Percentiles rank a stretch among this genome's conserved stretches.
phyloP scores from a whole-genome alignment of 2,329 filamentous ascomycete species.

The Botrytis squamosa region DNA sequence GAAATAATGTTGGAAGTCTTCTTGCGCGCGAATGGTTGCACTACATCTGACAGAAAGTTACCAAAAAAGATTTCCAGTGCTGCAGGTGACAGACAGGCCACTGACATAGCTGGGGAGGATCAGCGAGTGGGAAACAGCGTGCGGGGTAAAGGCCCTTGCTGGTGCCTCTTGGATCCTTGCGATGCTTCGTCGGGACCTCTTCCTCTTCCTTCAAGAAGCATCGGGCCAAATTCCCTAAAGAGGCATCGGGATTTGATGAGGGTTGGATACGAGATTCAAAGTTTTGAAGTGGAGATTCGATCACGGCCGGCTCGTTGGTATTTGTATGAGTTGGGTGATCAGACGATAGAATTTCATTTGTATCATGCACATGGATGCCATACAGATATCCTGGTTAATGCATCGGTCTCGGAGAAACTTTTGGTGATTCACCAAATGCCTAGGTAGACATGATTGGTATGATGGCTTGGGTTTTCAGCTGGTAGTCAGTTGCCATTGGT shows the following conservation, averaged over 20 bases:
- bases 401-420: neutral
- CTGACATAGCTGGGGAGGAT: neutral
- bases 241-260: neutral
- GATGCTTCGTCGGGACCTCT: neutral
- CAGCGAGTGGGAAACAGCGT: neutral
- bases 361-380: neutral
- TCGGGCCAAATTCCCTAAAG: neutral
- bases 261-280: neutral
- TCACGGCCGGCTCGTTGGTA: neutral
- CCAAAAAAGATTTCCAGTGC: slow-evolving; percentile 8
- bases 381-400: neutral
- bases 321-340: neutral
- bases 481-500: neutral
- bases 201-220: neutral
- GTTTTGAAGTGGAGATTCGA: neutral
- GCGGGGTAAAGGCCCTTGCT: slow-evolving; percentile 14
- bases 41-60: neutral
- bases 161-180: neutral
- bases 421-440: neutral
- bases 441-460: neutral
- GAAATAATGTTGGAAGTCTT: neutral
- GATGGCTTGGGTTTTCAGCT: neutral
- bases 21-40: slow-evolving; percentile 18
- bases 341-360: neutral
- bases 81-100: slow-evolving; percentile 8